These are phyloP conservation scores for Populus trichocarpa DNA, from an alignment of 441 rosid genomes.

Conservation along the genomic window DNA sequence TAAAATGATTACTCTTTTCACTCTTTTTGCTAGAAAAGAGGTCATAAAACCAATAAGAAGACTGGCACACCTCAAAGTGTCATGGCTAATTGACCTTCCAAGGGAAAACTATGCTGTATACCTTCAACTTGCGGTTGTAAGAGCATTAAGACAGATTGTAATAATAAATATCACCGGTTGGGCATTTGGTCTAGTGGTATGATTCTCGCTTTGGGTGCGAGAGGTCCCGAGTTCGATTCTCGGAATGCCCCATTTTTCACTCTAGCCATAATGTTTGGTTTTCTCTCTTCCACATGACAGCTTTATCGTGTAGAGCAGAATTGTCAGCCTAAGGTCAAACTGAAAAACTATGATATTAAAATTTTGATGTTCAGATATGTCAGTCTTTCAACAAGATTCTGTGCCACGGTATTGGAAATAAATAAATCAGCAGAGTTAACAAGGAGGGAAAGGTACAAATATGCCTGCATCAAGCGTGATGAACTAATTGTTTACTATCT, in stretches of 20 bases:
- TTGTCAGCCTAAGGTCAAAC: background rate
- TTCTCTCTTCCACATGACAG: background rate
- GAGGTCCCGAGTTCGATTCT: constrained; percentile 47
- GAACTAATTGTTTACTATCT: background rate
- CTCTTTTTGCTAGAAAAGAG: background rate
- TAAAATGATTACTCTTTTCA: background rate
- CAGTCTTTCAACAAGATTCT: background rate
- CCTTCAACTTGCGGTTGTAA: background rate
- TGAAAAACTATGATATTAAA: background rate
- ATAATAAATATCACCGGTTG: background rate
- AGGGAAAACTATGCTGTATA: background rate
- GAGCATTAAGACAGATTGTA: background rate
- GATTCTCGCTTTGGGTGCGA: constrained; percentile 61
- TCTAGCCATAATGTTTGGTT: background rate
- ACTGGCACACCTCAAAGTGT: background rate
- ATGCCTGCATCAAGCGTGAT: background rate
- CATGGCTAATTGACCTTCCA: background rate
- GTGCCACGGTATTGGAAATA: background rate
- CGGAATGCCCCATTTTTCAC: constrained; percentile 26
- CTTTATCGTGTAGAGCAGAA: background rate
- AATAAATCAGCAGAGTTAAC: background rate
- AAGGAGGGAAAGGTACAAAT: background rate
- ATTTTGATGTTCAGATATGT: background rate
- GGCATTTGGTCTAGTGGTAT: constrained; percentile 58
- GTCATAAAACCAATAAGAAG: background rate